Evolutionary conservation across 2,329 filamentous ascomycete species (phyloP), one percentile per base, ranked within the genome.

Genomic region (Colletotrichum karsti): DNA sequence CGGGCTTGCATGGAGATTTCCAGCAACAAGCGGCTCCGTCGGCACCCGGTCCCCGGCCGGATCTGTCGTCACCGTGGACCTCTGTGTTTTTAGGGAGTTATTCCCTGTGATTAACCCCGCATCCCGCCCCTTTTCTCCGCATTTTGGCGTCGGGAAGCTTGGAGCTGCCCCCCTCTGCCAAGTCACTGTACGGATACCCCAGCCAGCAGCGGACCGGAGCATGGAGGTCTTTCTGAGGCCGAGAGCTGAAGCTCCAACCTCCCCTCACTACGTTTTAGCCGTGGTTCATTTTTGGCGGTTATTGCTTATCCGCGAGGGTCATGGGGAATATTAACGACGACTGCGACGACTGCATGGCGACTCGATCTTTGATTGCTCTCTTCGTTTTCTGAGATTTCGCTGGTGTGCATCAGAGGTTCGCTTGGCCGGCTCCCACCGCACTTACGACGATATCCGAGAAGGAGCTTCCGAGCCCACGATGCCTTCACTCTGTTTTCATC

Each of bases 41-140:
- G 9, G 33, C n/a, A n/a, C n/a, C n/a, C n/a, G 41, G 18, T 13
- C 41, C 41, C 22, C 15, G 46, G 26, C 46, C 24, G 46, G 28
- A 26, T 8, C 28, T 30, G 7, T 28, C 56, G 56, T 59, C 42
- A 59, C 56, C 22, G 44, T 46, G 56, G 44, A 39, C 33, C 46
- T 50, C 26, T 20, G 6, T 51, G 33, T 59, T 37, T 13, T 13
- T 26, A 28, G 44, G 44, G 44, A 44, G 59, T 28, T 63, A 20
- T 57, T 67, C 64, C 64, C 60, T 64, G 64, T 44, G 30, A 20
- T 33, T 13, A 46, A 64, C 64, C 66, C 66, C 66, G 61, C 66
- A 60, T 51, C 22, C 55, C 55, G n/a, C 28, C 35, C 8, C 28
- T 18, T 41, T 69, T 65, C 66, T 67, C 66, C 66, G 66, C 66